Evolutionary conservation across 805 yeast species (phyloP), one percentile per base, ranked within the genome.

Genomic region (Metschnikowia lachancei): DNA sequence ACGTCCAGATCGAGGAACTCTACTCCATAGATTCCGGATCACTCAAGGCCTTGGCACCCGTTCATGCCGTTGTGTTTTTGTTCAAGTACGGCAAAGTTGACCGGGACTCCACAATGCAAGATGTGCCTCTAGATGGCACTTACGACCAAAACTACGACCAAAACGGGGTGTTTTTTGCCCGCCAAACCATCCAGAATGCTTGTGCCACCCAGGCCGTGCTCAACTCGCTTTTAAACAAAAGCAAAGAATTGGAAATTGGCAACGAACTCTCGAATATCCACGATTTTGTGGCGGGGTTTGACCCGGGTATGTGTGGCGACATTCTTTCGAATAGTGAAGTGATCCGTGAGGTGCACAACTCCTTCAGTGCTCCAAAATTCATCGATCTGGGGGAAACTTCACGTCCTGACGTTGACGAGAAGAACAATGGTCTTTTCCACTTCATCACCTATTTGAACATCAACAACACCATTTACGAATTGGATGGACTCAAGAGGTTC

Each of bases 151-250:
- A 62, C 5, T 67, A 62, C 49, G 62, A 61, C 10, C 58, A 59
- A 0, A 57, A 65, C 14, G 67, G 62, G 9, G 68, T 83, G 1
- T 82, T 79, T 58, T 83, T 83, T 58, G 86, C 87, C 6, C 72
- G 72, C 39, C 88, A 83, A 58, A 77, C 77, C 22, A 79, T 82
- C 44, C 81, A 79, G 54, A 82, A 83, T 56, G 87, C 88, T 3
- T 83, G 88, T 62, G 88, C 84, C n/a, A 83, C 88, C 1, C 85
- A 80, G 56, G 88, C 87, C 0, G 82, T 83, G 18, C 65, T 83
- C 46, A 79, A 81, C 46, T 65, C 81, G 8, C 62, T 83, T 43
- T 54, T 83, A 48, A 80, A 79, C 56, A 66, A 70, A 43, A 49
- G 57, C 7, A 59, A 53, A 3, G 62, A 54, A 4, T 45, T 81